Evolutionary conservation across 2,329 filamentous ascomycete genomes (phyloP), one percentile per base, ranked within the genome.

Genomic region (Calycina marina): DNA sequence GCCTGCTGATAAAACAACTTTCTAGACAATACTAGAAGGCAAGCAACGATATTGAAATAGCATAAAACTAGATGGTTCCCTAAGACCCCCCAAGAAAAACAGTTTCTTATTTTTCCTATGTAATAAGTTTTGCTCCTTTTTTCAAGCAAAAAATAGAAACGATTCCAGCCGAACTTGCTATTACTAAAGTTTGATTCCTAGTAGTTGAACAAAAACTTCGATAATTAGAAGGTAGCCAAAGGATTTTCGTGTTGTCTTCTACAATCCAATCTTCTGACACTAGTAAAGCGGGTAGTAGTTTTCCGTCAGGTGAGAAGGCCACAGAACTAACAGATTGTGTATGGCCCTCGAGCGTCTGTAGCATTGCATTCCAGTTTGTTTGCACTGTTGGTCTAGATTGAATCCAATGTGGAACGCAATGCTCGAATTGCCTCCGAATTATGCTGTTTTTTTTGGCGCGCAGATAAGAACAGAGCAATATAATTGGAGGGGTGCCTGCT

Each of bases 391-490:
- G 25, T 28, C 14, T 28, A 2, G 14, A 2, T 14, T 28, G 25
- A 13, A 28, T 28, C 25, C 25, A 28, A 13, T 9, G 25, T 13
- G 25, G 25, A 14, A 28, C 14, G 14, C 14, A 28, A 10, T 14
- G 10, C 25, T 28, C 3, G 13, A 28, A 28, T 8, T 3, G 9
- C 13, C 14, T 13, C 14, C 25, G 25, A 28, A 37, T 24, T 18
- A 38, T 25, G 30, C 41, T 46, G 14, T n/a, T n/a, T 14, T 18
- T 20, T 34, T 18, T 30, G 46, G 49, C 17, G 40, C 36, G 30
- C 51, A 52, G 38, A 24, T 44, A 25, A 13, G 46, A 24, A 6
- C 44, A 15, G 17, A 45, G 25, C 34, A 44, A 35, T 53, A 52
- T 12, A 43, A 25, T 35, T 53, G 48, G n/a, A 30, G 31, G 16